Percentiles rank a stretch among this genome's conserved stretches.
Conservation (phyloP, 495 filamentous ascomycete species). For the Aspergillus egyptiacus region DNA sequence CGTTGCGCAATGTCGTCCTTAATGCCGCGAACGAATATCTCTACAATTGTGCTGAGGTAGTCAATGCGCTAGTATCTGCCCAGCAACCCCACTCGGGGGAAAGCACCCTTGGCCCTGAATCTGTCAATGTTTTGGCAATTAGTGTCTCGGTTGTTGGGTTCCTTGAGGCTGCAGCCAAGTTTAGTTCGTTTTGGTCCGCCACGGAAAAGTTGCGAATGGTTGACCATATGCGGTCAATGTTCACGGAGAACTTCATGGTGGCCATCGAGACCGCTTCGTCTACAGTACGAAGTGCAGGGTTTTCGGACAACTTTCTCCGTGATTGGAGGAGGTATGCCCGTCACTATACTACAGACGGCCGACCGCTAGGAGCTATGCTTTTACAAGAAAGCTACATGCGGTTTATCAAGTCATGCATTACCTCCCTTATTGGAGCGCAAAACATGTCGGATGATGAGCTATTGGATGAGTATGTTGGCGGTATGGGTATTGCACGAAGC, state of each 20-base stretch:
- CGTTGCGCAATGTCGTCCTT: constrained; percentile 55
- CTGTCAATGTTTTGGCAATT: constrained; percentile 62
- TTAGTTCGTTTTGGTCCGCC: constrained; percentile 71
- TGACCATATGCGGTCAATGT: constrained; percentile 57
- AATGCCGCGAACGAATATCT: constrained; percentile 62
- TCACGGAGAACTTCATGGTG: constrained; percentile 77
- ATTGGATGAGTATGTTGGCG: constrained; percentile 66
- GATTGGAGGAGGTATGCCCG: constrained; percentile 80
- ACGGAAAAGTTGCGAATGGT: constrained; percentile 66
- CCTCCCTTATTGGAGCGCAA: constrained; percentile 56
- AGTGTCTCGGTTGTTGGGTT: constrained; percentile 83
- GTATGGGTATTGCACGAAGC: constrained; percentile 43
- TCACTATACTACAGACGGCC: constrained; percentile 72
- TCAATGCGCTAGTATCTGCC: constrained; percentile 34
- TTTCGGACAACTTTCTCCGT: constrained; percentile 43
- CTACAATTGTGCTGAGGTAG: constrained; percentile 52
- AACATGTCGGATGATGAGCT: constrained; percentile 56
- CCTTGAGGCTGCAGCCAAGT: constrained; percentile 67
- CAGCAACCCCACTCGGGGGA: constrained; percentile 38
- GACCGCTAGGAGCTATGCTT: constrained; percentile 87
- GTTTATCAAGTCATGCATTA: constrained; percentile 73
- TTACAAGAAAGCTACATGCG: constrained; percentile 80
- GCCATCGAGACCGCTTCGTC: constrained; percentile 83
- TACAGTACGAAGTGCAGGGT: constrained; percentile 62
- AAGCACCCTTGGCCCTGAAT: constrained; percentile 51